These are phyloP conservation scores for Grosmannia huntii DNA, from an alignment of 2,329 filamentous ascomycete genomes.

Conservation along the genomic window DNA sequence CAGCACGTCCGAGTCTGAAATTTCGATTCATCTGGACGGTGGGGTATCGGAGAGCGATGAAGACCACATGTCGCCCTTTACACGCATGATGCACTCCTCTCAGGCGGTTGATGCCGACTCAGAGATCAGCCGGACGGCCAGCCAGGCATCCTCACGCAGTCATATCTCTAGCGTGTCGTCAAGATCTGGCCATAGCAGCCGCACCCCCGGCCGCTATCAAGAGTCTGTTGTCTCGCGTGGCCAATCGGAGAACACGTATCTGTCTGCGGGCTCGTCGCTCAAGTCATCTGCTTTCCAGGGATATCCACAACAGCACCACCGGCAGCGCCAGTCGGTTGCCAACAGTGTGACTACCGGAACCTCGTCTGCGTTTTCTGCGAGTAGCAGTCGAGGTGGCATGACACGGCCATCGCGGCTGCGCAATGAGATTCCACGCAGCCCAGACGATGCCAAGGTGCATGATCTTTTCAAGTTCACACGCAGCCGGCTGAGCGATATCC, in stretches of 20 bases:
- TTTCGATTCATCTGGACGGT: conserved; percentile 42
- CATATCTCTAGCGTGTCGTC: conserved; percentile 49
- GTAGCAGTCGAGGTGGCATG: conserved; percentile 15
- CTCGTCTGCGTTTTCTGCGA: conserved; percentile 29
- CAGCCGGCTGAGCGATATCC: conserved; percentile 67
- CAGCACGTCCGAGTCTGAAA: conserved; percentile 41
- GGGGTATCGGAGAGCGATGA: conserved; percentile 63
- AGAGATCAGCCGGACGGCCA: conserved; percentile 50
- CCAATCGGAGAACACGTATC: conserved; percentile 52
- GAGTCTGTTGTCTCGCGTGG: conserved; percentile 28
- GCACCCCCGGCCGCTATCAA: conserved; percentile 35
- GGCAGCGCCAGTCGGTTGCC: conserved; percentile 25
- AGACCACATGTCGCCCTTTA: conserved; percentile 61
- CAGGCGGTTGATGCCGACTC: conserved; percentile 47
- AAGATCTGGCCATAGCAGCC: conserved; percentile 27
- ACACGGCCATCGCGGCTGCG: conserved; percentile 53
- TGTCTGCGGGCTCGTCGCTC: conserved; percentile 52
- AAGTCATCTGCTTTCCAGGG: conserved; percentile 20
- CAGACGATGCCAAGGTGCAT: conserved; percentile 56
- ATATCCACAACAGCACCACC: conserved; percentile 13
- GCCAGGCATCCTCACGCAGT: conserved; percentile 51
- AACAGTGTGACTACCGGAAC: conserved; percentile 35
- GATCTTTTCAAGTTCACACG: conserved; percentile 83
- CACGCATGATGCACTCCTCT: conserved; percentile 55
- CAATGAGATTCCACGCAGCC: conserved; percentile 68